These are phyloP conservation scores for Fusarium illudens DNA, from an alignment of 2,329 filamentous ascomycete species.

Conservation along the genomic window DNA sequence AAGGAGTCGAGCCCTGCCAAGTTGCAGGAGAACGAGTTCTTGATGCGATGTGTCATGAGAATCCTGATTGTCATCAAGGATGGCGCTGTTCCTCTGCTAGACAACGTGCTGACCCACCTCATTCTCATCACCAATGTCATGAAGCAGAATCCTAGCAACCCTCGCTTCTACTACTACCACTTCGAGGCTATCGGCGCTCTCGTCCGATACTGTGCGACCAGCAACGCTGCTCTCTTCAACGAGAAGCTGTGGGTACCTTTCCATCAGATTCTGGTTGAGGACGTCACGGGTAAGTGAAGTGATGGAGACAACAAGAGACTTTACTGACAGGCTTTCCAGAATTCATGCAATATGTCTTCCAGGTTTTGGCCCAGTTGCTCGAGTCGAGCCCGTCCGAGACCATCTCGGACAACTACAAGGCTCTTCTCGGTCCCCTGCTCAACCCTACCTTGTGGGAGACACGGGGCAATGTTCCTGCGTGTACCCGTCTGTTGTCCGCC, in stretches of 20 bases:
- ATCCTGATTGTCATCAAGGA: conserved; percentile 95
- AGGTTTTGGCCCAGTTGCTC: conserved; percentile 89
- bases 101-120: conserved; percentile 83
- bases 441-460: conserved; percentile 89
- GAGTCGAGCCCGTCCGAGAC: conserved; percentile 84
- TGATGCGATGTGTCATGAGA: conserved; percentile 99
- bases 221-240: conserved; percentile 78
- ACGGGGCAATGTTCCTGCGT: conserved; percentile 89
- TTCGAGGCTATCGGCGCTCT: conserved; percentile 94
- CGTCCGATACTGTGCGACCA: conserved; percentile 71
- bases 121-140: conserved; percentile 92
- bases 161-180: conserved; percentile 97
- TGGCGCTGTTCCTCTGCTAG: conserved; percentile 75
- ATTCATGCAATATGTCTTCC: conserved; percentile 96
- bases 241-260: conserved; percentile 85
- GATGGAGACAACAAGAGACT: neutral
- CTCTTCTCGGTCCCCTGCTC: conserved; percentile 79
- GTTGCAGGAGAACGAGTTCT: conserved; percentile 97
- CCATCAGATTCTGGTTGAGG: conserved; percentile 78
- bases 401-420: conserved; percentile 82
- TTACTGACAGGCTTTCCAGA: conserved; percentile 62
- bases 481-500: conserved; percentile 83
- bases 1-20: conserved; percentile 86
- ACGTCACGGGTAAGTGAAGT: conserved; percentile 73
- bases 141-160: conserved; percentile 94